Conservation (phyloP, 768 basidiomycete species). For the Tubosaeta sp. region DNA sequence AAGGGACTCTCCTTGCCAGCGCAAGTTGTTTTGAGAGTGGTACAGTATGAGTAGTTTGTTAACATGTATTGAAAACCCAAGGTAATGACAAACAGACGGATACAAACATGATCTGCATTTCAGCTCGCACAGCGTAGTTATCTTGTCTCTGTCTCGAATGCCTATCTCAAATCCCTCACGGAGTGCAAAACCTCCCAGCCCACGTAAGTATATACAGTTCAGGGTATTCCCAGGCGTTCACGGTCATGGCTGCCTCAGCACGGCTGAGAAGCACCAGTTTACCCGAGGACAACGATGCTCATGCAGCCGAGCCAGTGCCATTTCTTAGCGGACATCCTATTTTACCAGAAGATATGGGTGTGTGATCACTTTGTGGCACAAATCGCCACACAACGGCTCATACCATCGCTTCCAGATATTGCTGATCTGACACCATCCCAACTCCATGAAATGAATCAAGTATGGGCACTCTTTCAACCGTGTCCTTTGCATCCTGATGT, state of each 20-base stretch:
- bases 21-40: too few species aligned
- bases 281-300: slow-evolving; percentile 15
- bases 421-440: slow-evolving; percentile 29
- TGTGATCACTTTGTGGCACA: background rate
- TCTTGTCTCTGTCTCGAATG: slow-evolving; percentile 7
- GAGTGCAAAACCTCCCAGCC: slow-evolving; percentile 18
- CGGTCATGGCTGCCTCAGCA: slow-evolving; percentile 6
- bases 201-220: slow-evolving; percentile 16
- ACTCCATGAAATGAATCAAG: slow-evolving; percentile 41
- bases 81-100: background rate
- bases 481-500: background rate
- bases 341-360: slow-evolving; percentile 29
- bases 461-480: slow-evolving; percentile 7
- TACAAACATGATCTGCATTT: background rate
- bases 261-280: slow-evolving; percentile 25
- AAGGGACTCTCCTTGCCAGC: too few species aligned
- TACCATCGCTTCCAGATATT: slow-evolving; percentile 26
- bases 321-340: slow-evolving; percentile 29
- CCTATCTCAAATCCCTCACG: background rate
- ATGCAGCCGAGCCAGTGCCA: slow-evolving; percentile 3
- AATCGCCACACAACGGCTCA: background rate
- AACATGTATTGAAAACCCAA: background rate
- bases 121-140: background rate
- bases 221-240: background rate
- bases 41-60: background rate